phyloP scores from a whole-genome alignment of 2,329 filamentous ascomycete genomes.

The Claviceps humidiphila region DNA sequence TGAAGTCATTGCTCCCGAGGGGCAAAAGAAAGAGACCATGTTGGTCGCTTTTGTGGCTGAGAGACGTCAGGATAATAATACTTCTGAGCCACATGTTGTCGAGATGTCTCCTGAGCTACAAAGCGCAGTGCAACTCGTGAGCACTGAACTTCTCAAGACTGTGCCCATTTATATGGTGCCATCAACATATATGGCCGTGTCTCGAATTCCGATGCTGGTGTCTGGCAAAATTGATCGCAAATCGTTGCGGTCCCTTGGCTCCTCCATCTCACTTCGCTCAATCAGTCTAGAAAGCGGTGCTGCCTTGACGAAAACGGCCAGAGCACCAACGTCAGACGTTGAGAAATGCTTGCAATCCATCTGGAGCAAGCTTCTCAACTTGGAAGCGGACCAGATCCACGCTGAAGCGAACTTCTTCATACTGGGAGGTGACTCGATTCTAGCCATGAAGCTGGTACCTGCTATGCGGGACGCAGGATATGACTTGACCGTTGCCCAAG shows the following conservation, averaged over 20 bases:
- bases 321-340: neutral
- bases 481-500: neutral
- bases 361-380: neutral
- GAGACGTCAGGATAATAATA: neutral
- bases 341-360: neutral
- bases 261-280: neutral
- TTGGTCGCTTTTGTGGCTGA: constrained; percentile 1
- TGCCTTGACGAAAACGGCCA: neutral
- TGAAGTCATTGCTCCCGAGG: neutral
- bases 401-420: constrained; percentile 1
- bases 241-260: neutral
- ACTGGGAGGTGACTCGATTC: constrained; percentile 1
- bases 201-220: constrained; percentile 1
- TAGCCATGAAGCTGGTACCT: constrained; percentile 3
- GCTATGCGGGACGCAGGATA: neutral
- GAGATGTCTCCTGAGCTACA: neutral
- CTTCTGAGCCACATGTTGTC: neutral
- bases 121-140: neutral
- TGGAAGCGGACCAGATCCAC: neutral
- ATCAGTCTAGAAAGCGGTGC: neutral
- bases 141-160: neutral
- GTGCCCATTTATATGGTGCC: constrained; percentile 1
- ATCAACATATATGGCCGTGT: neutral
- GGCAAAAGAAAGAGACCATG: neutral
- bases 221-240: constrained; percentile 1